Evolutionary conservation across 192 early-diverging fungal genomes (phyloP), one percentile per base, ranked within the genome.

Genomic region (Coemansia sp.): DNA sequence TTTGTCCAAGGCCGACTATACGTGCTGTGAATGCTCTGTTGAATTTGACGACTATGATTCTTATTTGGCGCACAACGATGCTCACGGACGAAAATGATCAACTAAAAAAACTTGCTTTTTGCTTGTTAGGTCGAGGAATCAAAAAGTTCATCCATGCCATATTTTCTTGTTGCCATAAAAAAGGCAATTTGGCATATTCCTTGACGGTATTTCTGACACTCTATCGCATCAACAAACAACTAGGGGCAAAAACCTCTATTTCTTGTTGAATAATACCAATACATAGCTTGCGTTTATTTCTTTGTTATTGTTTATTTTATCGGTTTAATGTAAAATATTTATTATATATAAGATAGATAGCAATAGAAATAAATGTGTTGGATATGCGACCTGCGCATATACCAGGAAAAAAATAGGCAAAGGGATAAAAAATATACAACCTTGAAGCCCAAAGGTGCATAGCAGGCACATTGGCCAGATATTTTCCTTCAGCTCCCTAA

Each of bases 31-130:
- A n/a, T 73, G 71, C 28, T 47, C 47, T 18, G 20, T 58, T 22
- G 47, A 28, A 3, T 74, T 68, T 60, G 60, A 63, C 11, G 53
- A 57, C 35, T 74, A 74, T 24, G 28, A 54, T 16, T 49, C 52
- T 24, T 66, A 68, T 28, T 62, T 68, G 48, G 55, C 60, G 23
- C 70, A 72, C 45, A 62, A 58, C 23, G 55, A 60, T 8, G 42
- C 57, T 25, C 64, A 66, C 23, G 19, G 22, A n/a, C 30, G 10
- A 50, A 30, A 32, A 42, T 42, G 34, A 35, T 35, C 11, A 35
- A n/a, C n/a, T n/a, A n/a, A n/a, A n/a, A n/a, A n/a, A n/a, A n/a
- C n/a, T n/a, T n/a, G n/a, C n/a, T n/a, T n/a, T n/a, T n/a, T n/a
- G n/a, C n/a, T n/a, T n/a, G n/a, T n/a, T n/a, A n/a, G n/a, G n/a